These are phyloP conservation scores for Pyrus betulifolia DNA, from an alignment of 306 rosid genomes.

Conservation along the genomic window DNA sequence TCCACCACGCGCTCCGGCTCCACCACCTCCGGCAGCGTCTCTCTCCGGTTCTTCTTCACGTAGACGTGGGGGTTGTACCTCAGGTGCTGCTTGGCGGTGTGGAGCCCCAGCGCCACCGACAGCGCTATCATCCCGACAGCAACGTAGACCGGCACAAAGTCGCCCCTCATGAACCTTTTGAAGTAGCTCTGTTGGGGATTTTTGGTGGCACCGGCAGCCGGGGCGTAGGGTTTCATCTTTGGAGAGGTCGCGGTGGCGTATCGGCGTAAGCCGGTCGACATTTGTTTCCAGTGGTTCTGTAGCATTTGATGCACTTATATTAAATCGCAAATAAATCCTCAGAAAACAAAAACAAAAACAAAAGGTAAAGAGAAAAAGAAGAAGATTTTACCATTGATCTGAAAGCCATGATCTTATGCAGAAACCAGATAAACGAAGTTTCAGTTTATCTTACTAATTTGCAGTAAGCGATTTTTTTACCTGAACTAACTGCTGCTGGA, in stretches of 20 bases:
- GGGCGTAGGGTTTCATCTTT: slow-evolving; percentile 40
- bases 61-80: slow-evolving; percentile 46
- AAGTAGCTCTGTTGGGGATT: neutral
- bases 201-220: slow-evolving; percentile 24
- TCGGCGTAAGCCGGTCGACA: slow-evolving; percentile 25
- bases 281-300: slow-evolving; percentile 35
- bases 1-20: slow-evolving; percentile 70
- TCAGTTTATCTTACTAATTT: neutral
- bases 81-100: slow-evolving; percentile 71
- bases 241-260: slow-evolving; percentile 45
- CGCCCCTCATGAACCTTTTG: slow-evolving; percentile 21
- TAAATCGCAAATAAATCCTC: neutral
- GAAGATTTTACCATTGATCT: slow-evolving; percentile 32
- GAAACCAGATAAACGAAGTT: neutral
- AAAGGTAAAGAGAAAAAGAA: neutral
- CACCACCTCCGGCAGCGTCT: slow-evolving; percentile 77
- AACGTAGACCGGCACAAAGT: slow-evolving; percentile 54
- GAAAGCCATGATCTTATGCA: slow-evolving; percentile 28
- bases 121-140: slow-evolving; percentile 59
- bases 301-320: neutral
- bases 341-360: neutral
- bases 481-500: neutral
- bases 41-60: slow-evolving; percentile 63
- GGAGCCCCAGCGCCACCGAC: slow-evolving; percentile 39
- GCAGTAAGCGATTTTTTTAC: neutral